A percentile compares a stretch with the other conserved stretches of the same genome.
These are phyloP conservation scores for Phytophthora ohioensis DNA, from an alignment of 352 stramenopile genomes.

Conservation along the genomic window DNA sequence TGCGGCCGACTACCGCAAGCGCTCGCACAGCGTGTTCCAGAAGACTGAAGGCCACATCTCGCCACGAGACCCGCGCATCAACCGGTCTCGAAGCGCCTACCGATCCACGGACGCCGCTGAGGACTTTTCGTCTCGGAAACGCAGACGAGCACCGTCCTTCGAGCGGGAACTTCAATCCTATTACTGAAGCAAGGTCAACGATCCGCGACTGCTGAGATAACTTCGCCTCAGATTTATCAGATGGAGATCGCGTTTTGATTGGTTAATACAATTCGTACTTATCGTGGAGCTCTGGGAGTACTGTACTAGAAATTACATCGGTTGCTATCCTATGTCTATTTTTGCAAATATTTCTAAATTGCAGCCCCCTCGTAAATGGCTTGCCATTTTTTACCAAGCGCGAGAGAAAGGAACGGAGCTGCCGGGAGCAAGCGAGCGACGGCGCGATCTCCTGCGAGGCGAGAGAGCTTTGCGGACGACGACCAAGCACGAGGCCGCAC, in stretches of 20 bases:
- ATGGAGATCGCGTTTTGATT: constrained; percentile 15
- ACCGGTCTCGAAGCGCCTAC: constrained; percentile 46
- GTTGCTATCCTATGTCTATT: too few relatives aligned
- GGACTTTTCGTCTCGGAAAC: constrained; percentile 40
- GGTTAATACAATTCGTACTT: constrained; percentile 39
- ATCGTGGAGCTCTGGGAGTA: not conserved
- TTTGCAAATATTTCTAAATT: too few relatives aligned
- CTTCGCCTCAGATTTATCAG: constrained; percentile 34
- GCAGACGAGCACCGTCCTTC: constrained; percentile 32
- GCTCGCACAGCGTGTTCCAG: constrained; percentile 43
- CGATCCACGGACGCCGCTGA: constrained; percentile 25
- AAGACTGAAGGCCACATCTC: constrained; percentile 13
- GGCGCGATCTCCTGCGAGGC: constrained; percentile 20
- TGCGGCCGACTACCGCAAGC: constrained; percentile 29
- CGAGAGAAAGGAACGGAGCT: constrained; percentile 36
- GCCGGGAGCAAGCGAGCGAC: constrained; percentile 24
- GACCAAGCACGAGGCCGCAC: constrained; percentile 11
- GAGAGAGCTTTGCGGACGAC: constrained; percentile 17
- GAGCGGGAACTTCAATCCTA: constrained; percentile 23
- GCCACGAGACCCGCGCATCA: constrained; percentile 31
- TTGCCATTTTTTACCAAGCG: constrained; percentile 21
- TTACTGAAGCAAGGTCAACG: constrained; percentile 17
- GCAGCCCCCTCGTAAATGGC: too few relatives aligned
- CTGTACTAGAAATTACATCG: too few relatives aligned
- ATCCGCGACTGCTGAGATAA: constrained; percentile 31